Evolutionary conservation across 768 basidiomycete genomes (phyloP).

Genomic region (Agaricus subrufescens): DNA sequence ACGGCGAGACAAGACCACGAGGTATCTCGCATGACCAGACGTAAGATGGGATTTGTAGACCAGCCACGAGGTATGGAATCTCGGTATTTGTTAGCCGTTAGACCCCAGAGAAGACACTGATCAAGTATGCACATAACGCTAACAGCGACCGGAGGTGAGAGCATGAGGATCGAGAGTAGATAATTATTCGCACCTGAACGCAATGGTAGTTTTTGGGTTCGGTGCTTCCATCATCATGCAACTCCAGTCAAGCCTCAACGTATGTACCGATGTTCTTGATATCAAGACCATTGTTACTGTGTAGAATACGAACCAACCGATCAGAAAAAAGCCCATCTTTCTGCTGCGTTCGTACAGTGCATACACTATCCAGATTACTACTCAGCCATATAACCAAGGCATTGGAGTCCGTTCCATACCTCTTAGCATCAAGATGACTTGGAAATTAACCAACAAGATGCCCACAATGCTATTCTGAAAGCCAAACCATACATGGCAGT

Average conservation of each 20-base stretch:
- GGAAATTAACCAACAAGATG: neutral
- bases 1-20: neutral
- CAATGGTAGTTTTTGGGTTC: neutral
- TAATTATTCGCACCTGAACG: neutral
- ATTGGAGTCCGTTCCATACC: neutral
- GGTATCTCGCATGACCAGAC: constrained; percentile 2
- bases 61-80: neutral
- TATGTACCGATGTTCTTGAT: neutral
- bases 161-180: neutral
- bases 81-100: neutral
- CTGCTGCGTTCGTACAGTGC: neutral
- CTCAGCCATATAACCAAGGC: neutral
- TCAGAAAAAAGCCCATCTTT: neutral
- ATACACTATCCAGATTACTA: neutral
- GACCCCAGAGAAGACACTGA: neutral
- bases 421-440: neutral
- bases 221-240: neutral
- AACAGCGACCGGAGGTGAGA: neutral
- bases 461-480: neutral
- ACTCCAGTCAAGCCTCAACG: neutral
- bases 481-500: neutral
- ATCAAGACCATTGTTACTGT: neutral
- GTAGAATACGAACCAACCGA: neutral
- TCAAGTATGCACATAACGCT: neutral
- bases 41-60: constrained; percentile 1